Conservation (phyloP, 2,329 filamentous ascomycete genomes). For the Pseudogymnoascus sp. region DNA sequence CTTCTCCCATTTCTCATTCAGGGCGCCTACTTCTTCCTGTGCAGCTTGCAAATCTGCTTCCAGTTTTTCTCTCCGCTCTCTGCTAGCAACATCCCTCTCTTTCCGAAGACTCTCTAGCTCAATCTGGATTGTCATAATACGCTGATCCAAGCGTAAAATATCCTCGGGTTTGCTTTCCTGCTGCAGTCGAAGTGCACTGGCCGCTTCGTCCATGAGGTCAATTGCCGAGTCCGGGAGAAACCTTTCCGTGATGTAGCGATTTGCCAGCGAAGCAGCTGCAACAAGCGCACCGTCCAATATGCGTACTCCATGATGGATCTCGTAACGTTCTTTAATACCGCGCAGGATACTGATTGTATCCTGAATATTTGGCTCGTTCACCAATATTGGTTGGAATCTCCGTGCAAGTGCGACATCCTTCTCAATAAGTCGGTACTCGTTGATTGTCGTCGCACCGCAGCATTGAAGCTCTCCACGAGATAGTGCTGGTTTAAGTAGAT, state of each 20-base stretch:
- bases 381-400: slow-evolving; percentile 87
- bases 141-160: slow-evolving; percentile 84
- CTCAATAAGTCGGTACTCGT: slow-evolving; percentile 88
- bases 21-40: slow-evolving; percentile 64
- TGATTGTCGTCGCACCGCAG: slow-evolving; percentile 87
- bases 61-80: slow-evolving; percentile 79
- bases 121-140: slow-evolving; percentile 96
- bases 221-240: slow-evolving; percentile 97
- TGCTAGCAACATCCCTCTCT: slow-evolving; percentile 83
- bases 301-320: slow-evolving; percentile 91
- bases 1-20: slow-evolving; percentile 83
- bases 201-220: slow-evolving; percentile 91
- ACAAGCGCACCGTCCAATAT: slow-evolving; percentile 91
- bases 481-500: slow-evolving; percentile 87
- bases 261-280: slow-evolving; percentile 83
- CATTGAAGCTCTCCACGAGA: slow-evolving; percentile 89
- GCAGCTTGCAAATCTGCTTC: slow-evolving; percentile 68
- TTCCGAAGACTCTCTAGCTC: slow-evolving; percentile 91
- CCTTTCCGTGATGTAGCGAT: slow-evolving; percentile 92
- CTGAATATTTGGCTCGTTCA: slow-evolving; percentile 84
- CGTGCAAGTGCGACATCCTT: slow-evolving; percentile 91
- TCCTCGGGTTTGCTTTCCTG: slow-evolving; percentile 96
- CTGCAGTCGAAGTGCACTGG: slow-evolving; percentile 79
- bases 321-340: slow-evolving; percentile 95
- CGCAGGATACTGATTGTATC: slow-evolving; percentile 93